Evolutionary conservation across 306 rosid genomes (phyloP).

Genomic region (Dryas drummondii): DNA sequence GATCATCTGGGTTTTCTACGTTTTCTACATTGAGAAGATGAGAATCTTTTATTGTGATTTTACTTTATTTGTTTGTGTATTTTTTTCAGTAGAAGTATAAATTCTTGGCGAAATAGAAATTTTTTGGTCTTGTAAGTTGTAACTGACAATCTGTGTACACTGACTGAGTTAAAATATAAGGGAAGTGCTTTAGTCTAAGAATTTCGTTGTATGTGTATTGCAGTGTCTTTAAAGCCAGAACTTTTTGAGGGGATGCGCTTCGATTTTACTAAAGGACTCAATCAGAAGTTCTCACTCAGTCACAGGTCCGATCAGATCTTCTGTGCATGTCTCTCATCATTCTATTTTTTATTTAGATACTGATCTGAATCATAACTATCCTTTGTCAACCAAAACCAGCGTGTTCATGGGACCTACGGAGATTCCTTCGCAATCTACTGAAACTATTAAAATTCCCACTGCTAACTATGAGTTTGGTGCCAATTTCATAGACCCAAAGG

Average conservation of each 20-base stretch:
- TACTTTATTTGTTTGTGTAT: not conserved
- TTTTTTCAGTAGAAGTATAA: not conserved
- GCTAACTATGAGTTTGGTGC: conserved; percentile 96
- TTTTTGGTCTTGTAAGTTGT: not conserved
- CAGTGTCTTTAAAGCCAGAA: conserved; percentile 99
- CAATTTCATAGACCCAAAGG: conserved; percentile 91
- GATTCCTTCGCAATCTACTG: conserved; percentile 85
- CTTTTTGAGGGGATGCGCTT: conserved; percentile 91
- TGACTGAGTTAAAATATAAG: not conserved
- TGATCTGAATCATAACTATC: not conserved
- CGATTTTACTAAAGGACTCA: conserved; percentile 90
- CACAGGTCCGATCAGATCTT: conserved; percentile 62
- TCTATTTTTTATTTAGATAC: conserved; percentile 1
- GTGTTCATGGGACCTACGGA: conserved; percentile 89
- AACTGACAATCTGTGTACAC: not conserved
- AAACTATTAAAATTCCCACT: conserved; percentile 81
- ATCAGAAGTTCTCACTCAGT: conserved; percentile 86
- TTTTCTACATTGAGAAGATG: not conserved
- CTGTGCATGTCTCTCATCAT: not conserved
- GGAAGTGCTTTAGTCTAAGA: not conserved
- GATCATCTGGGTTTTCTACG: not conserved
- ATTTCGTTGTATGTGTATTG: conserved; percentile 1
- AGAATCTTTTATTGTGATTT: not conserved
- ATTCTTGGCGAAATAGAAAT: not conserved
- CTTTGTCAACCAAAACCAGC: conserved; percentile 34